phyloP scores from a whole-genome alignment of 2,329 filamentous ascomycete genomes.

The Davidsoniella virescens region DNA sequence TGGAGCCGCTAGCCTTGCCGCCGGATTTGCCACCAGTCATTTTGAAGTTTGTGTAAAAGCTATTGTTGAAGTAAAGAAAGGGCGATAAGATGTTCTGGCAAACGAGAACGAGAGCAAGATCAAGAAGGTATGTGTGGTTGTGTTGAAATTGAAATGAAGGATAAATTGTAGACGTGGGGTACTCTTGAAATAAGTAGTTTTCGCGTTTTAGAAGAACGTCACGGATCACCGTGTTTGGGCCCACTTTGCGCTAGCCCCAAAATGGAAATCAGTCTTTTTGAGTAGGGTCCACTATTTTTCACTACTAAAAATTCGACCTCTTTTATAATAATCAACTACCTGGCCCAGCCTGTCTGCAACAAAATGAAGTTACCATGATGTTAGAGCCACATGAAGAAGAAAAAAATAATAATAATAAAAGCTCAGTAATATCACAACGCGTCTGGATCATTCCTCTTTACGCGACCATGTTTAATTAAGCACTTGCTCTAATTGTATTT shows the following conservation, averaged over 20 bases:
- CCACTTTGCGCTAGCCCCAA: conserved; percentile 15
- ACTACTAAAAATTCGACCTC: conserved; percentile 8
- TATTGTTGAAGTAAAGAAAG: neutral
- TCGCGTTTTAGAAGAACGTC: conserved; percentile 28
- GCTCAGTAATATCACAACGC: too few species aligned
- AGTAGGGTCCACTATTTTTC: conserved; percentile 13
- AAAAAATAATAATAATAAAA: too few species aligned
- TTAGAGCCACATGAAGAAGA: too few species aligned
- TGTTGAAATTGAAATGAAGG: too few species aligned
- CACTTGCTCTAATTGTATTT: too few species aligned
- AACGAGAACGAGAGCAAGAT: too few species aligned
- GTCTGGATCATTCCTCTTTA: too few species aligned
- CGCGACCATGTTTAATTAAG: too few species aligned
- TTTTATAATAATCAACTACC: conserved; percentile 1
- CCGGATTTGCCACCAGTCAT: conserved; percentile 99
- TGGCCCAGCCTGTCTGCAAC: neutral
- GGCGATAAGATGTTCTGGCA: too few species aligned
- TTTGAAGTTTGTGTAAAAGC: conserved; percentile 38
- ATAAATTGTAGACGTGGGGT: conserved; percentile 23
- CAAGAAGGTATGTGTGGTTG: too few species aligned
- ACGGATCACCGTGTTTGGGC: conserved; percentile 29
- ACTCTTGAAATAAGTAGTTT: conserved; percentile 39
- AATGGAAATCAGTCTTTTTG: conserved; percentile 15
- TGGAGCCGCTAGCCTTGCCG: conserved; percentile 97
- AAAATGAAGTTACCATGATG: too few species aligned